Evolutionary conservation across 1,139 yeast species (phyloP).

Genomic region (Eremothecium coryli): DNA sequence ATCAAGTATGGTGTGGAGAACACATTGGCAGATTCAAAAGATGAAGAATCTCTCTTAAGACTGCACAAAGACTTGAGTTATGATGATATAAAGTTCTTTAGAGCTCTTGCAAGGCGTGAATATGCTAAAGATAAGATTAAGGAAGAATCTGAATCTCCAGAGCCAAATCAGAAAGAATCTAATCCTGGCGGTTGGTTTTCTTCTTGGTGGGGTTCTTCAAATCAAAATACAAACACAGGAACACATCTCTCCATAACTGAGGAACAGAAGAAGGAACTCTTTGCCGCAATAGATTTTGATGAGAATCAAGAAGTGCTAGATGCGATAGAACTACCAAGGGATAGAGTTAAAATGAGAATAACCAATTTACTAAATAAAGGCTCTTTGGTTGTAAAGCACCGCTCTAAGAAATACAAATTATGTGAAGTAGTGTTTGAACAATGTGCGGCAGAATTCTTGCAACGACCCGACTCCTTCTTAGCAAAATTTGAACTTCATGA

Average conservation of each 20-base stretch:
- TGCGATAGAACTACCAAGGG: conserved; percentile 61
- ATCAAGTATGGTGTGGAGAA: conserved; percentile 30
- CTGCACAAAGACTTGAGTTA: conserved; percentile 55
- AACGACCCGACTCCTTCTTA: conserved; percentile 70
- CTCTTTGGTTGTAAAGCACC: conserved; percentile 51
- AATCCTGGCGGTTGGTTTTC: conserved; percentile 44
- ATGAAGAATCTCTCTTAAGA: conserved; percentile 36
- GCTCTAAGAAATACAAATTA: conserved; percentile 38
- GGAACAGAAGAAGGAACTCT: conserved; percentile 72
- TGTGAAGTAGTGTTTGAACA: conserved; percentile 81
- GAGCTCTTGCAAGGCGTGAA: conserved; percentile 68
- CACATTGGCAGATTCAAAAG: conserved; percentile 27
- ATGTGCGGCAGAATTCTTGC: conserved; percentile 61
- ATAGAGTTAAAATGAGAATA: conserved; percentile 58
- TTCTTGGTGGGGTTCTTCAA: conserved; percentile 46
- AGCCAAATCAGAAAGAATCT: conserved; percentile 9
- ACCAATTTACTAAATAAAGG: conserved; percentile 67
- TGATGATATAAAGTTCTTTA: conserved; percentile 77
- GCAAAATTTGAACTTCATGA: conserved; percentile 69
- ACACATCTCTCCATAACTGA: conserved; percentile 42
- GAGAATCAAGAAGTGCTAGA: conserved; percentile 49
- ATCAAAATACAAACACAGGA: conserved; percentile 22
- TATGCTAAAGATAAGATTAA: conserved; percentile 45
- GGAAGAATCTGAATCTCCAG: conserved; percentile 16
- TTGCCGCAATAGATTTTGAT: conserved; percentile 89